Conservation (phyloP, 176 grass and related monocot genomes). For the Oryza meyeriana region DNA sequence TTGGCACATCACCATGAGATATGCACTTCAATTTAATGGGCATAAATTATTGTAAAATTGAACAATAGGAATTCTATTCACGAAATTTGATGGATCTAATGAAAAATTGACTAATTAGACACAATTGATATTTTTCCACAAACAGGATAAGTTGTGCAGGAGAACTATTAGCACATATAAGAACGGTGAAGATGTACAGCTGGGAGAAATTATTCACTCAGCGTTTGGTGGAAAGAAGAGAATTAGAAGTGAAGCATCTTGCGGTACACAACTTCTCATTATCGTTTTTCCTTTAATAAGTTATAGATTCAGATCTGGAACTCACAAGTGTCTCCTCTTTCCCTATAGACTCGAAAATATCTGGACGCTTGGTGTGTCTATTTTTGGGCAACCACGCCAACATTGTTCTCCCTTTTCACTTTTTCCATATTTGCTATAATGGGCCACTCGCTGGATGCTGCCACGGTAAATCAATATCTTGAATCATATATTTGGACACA, state of each 20-base stretch:
- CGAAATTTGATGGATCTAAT: neutral
- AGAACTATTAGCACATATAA: constrained; percentile 84
- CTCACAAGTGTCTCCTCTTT: constrained; percentile 26
- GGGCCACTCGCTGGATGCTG: constrained; percentile 84
- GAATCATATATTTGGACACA: constrained; percentile 22
- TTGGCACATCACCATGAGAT: neutral
- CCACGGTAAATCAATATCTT: constrained; percentile 68
- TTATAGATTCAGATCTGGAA: neutral
- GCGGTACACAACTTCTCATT: constrained; percentile 52
- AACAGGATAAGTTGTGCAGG: constrained; percentile 90
- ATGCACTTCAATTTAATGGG: constrained; percentile 1
- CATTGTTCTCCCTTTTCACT: constrained; percentile 90
- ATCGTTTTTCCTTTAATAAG: neutral
- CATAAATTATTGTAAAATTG: neutral
- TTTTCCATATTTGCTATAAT: constrained; percentile 84
- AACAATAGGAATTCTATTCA: neutral
- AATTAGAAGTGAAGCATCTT: constrained; percentile 90
- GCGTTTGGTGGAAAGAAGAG: constrained; percentile 74
- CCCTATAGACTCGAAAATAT: constrained; percentile 85
- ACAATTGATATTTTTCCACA: neutral
- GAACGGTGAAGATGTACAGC: constrained; percentile 96
- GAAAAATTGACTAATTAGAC: neutral
- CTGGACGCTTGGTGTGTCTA: constrained; percentile 98
- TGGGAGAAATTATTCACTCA: constrained; percentile 86
- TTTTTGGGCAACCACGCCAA: constrained; percentile 97